These are phyloP conservation scores for Vitis rotundifolia DNA, from an alignment of 164 flowering plant species.

Conservation along the genomic window DNA sequence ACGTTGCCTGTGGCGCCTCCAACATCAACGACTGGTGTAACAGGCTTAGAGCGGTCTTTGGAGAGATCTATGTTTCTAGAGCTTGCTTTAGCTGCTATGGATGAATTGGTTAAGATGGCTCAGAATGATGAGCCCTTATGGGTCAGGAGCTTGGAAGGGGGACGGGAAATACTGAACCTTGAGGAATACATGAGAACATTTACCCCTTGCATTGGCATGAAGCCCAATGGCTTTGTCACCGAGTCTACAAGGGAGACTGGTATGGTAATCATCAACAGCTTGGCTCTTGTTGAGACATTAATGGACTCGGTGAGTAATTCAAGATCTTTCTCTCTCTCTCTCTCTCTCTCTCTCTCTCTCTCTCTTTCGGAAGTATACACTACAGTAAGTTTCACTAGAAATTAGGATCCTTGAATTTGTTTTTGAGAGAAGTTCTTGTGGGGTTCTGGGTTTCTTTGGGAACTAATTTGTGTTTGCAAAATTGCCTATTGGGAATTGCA, in stretches of 20 bases:
- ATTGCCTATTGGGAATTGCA: no score
- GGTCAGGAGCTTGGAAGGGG: slow-evolving; percentile 63
- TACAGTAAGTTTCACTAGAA: background rate
- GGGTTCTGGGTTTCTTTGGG: background rate
- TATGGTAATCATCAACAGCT: slow-evolving; percentile 82
- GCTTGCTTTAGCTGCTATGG: slow-evolving; percentile 92
- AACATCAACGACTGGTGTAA: slow-evolving; percentile 21
- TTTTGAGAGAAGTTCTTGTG: background rate
- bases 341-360: background rate
- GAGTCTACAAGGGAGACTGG: slow-evolving; percentile 87
- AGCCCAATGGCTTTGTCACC: slow-evolving; percentile 72
- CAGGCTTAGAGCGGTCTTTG: slow-evolving; percentile 50
- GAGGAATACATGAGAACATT: slow-evolving; percentile 74
- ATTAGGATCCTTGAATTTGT: background rate
- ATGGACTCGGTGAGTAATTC: slow-evolving; percentile 83
- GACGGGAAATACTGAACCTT: slow-evolving; percentile 59
- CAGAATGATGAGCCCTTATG: slow-evolving; percentile 82
- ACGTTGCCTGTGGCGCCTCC: slow-evolving; percentile 39
- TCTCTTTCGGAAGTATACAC: background rate
- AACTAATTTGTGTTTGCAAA: background rate
- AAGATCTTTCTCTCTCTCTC: no score
- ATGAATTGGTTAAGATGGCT: slow-evolving; percentile 86
- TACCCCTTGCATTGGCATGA: slow-evolving; percentile 73
- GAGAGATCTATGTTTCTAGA: slow-evolving; percentile 85
- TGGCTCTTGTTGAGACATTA: slow-evolving; percentile 88